phyloP scores from a whole-genome alignment of 257 asterid species.

The Parsonsia alboflavescens region DNA sequence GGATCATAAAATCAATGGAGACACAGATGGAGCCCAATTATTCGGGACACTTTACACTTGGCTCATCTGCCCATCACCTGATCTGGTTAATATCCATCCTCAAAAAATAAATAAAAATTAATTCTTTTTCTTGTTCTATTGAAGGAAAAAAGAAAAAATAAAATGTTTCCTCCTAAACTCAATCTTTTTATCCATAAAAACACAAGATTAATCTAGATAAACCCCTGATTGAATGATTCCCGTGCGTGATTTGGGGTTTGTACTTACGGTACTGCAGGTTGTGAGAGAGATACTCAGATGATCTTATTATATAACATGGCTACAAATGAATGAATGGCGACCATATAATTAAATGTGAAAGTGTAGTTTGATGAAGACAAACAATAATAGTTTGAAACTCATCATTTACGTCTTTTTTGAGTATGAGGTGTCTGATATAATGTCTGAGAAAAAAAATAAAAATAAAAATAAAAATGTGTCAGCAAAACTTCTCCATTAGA shows the following conservation, averaged over 20 bases:
- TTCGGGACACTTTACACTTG: conserved; percentile 16
- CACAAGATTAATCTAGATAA: no score
- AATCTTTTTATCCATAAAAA: no score
- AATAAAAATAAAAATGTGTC: background rate
- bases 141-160: no score
- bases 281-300: no score
- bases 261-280: background rate
- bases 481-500: background rate
- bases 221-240: background rate
- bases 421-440: background rate
- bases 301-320: background rate
- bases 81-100: conserved; percentile 7
- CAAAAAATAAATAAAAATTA: background rate
- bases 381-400: background rate
- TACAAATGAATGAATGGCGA: background rate
- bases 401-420: background rate
- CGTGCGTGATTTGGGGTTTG: background rate
- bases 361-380: background rate
- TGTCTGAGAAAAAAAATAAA: background rate
- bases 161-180: no score
- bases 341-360: background rate
- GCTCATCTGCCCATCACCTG: background rate
- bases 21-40: conserved; percentile 17
- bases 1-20: background rate
- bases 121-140: no score